Evolutionary conservation across 441 rosid species (phyloP).

Genomic region (Sinapis alba): DNA sequence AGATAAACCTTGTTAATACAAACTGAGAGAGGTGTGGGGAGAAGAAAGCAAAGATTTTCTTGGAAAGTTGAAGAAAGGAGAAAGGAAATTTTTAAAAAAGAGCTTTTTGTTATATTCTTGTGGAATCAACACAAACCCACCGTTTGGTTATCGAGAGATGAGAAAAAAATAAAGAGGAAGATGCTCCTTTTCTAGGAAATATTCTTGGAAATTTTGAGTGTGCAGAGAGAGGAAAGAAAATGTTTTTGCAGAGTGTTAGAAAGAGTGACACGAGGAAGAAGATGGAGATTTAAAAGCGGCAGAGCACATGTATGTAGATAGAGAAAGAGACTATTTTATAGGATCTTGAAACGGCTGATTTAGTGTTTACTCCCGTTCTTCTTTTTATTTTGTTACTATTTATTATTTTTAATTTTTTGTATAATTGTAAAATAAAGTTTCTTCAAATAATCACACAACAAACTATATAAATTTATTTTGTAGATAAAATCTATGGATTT

Average conservation of each 20-base stretch:
- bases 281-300: conserved; percentile 36
- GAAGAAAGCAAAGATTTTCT: conserved; percentile 21
- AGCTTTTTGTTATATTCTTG: conserved; percentile 39
- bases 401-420: no score
- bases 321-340: conserved; percentile 52
- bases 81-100: conserved; percentile 7
- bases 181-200: conserved; percentile 37
- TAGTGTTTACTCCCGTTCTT: conserved; percentile 33
- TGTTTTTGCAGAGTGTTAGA: conserved; percentile 31
- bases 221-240: conserved; percentile 14
- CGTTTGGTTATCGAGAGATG: conserved; percentile 24
- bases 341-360: conserved; percentile 46
- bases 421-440: neutral
- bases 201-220: conserved; percentile 29
- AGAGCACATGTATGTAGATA: conserved; percentile 37
- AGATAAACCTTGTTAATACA: conserved; percentile 4
- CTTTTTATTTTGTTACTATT: no score
- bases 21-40: neutral
- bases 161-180: conserved; percentile 31
- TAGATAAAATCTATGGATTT: neutral
- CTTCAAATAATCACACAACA: neutral
- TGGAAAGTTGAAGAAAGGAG: conserved; percentile 41
- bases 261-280: conserved; percentile 37
- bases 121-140: conserved; percentile 32
- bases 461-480: neutral